Conservation (phyloP, 2,329 filamentous ascomycete genomes). For the Cladorrhinum sp. region DNA sequence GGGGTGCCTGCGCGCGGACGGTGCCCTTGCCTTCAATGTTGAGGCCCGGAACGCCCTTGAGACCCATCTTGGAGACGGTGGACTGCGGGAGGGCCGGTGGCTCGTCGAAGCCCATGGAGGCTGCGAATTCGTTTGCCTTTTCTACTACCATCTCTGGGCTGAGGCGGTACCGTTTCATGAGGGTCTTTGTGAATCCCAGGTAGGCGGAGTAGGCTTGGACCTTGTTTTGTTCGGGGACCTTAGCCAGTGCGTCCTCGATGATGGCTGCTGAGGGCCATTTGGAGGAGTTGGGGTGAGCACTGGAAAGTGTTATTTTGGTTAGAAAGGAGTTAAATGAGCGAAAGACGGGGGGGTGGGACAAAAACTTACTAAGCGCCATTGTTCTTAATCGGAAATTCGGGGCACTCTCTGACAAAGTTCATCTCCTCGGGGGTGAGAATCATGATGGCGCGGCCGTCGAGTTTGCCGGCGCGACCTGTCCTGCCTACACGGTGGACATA, state of each 20-base stretch:
- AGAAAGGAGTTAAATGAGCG: neutral
- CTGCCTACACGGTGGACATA: constrained; percentile 62
- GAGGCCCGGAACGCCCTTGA: constrained; percentile 51
- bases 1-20: neutral
- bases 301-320: constrained; percentile 4
- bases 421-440: constrained; percentile 29
- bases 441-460: constrained; percentile 25
- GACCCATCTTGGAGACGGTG: constrained; percentile 55
- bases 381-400: constrained; percentile 28
- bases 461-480: constrained; percentile 30
- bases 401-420: constrained; percentile 25
- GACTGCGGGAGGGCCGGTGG: constrained; percentile 47
- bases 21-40: constrained; percentile 24
- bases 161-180: constrained; percentile 30
- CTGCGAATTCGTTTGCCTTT: constrained; percentile 51
- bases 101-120: constrained; percentile 46
- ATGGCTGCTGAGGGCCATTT: constrained; percentile 20
- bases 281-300: constrained; percentile 21
- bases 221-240: constrained; percentile 24
- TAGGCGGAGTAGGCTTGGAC: constrained; percentile 26
- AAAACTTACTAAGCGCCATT: constrained; percentile 20
- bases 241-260: constrained; percentile 24
- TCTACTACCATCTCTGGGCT: constrained; percentile 39
- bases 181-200: constrained; percentile 37
- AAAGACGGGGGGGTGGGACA: neutral